These are phyloP conservation scores for Camellia oleifera DNA, from an alignment of 179 eudicot genomes.

Conservation along the genomic window DNA sequence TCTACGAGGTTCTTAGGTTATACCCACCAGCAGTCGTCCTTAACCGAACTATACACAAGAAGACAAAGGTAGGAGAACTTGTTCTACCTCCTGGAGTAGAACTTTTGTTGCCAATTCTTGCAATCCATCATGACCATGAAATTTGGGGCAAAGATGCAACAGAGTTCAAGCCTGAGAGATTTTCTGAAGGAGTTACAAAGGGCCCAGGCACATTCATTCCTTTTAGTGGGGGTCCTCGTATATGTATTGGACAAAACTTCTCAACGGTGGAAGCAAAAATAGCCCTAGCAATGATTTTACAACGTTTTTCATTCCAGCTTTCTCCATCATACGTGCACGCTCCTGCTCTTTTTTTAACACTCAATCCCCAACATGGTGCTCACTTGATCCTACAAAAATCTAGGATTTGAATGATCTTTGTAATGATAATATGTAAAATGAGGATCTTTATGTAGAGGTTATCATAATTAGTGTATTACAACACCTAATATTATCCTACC, in stretches of 20 bases:
- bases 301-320: slow-evolving; percentile 18
- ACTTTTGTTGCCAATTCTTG: background rate
- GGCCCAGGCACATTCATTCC: slow-evolving; percentile 1
- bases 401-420: too few species aligned
- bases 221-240: slow-evolving; percentile 14
- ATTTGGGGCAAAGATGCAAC: background rate
- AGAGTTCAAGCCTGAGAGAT: slow-evolving; percentile 6
- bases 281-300: slow-evolving; percentile 5
- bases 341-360: too few species aligned
- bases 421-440: too few species aligned
- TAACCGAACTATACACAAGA: background rate
- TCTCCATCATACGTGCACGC: slow-evolving; percentile 12
- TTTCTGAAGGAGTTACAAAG: slow-evolving; percentile 4
- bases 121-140: background rate
- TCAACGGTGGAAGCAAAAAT: slow-evolving; percentile 14
- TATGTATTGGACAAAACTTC: slow-evolving; percentile 21
- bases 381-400: too few species aligned
- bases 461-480: too few species aligned
- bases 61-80: background rate
- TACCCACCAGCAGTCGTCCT: background rate
- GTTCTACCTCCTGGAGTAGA: background rate
- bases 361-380: too few species aligned
- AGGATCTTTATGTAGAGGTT: too few species aligned
- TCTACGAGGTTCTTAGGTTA: background rate
- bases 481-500: too few species aligned